Evolutionary conservation across 495 filamentous ascomycete genomes (phyloP), one percentile per base, ranked within the genome.

Genomic region (Neurospora intermedia): DNA sequence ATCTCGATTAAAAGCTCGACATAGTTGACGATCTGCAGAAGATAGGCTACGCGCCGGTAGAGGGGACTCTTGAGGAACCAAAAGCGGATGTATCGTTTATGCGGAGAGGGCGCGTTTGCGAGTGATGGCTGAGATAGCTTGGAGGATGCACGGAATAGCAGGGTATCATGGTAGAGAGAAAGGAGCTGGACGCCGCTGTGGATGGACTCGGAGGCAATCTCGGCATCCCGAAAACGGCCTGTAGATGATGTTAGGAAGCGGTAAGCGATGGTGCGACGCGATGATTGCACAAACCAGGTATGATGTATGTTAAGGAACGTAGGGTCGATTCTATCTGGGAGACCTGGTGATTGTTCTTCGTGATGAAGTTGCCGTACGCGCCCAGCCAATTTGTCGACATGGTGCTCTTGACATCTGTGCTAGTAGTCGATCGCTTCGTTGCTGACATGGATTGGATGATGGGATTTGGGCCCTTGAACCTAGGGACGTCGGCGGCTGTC

Each of bases 221-320:
- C 94, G 43, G 94, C 92, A 79, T 98, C 94, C 75, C 94, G 90
- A 81, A 96, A 97, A 70, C 94, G 93, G 73, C 94, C 93, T 94
- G 75, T 4, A 20, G 8, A 62, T 15, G 62, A 75, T 38, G 80
- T 76, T 39, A 78, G 72, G 31, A 66, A n/a, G 45, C 2, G n/a
- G 23, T 13, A 48, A 18, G 3, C 41, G 10, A 11, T 39, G 11
- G 59, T 31, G 43, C 62, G 42, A 41, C 35, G 48, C 45, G 18
- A n/a, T 69, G 46, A 31, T 45, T 39, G 18, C n/a, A 72, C 84
- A 69, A 77, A 94, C 92, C 93, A 69, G 96, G 96, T 38, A 99
- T 94, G 77, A 99, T 94, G 80, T 98, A 98, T 27, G 94, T 96
- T 70, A 99, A 83, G 6, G 92, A 95, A 27, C 96, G 89, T 78